A percentile compares a stretch with the other conserved stretches of the same genome.
These are phyloP conservation scores for Hypoxylon sp. DNA, from an alignment of 2,329 filamentous ascomycete genomes.

Conservation along the genomic window DNA sequence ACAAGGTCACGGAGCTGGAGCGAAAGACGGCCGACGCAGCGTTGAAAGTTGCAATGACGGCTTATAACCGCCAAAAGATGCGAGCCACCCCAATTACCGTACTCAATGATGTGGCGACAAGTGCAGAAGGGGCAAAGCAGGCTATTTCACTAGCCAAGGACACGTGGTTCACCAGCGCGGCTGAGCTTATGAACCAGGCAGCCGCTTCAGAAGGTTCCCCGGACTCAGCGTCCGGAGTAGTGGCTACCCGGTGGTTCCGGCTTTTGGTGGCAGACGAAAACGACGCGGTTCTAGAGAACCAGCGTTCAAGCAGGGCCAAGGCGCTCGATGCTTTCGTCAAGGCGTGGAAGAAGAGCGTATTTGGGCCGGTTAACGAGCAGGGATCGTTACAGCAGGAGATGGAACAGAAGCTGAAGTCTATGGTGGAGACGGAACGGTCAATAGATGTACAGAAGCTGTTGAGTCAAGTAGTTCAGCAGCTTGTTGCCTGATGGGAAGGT, in stretches of 20 bases:
- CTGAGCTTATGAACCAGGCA: constrained; percentile 64
- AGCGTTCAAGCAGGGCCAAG: constrained; percentile 64
- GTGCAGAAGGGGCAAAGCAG: constrained; percentile 54
- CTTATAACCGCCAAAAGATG: constrained; percentile 63
- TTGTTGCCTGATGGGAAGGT: constrained; percentile 16
- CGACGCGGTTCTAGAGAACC: constrained; percentile 66
- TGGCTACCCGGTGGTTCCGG: constrained; percentile 59
- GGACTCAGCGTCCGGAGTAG: constrained; percentile 14
- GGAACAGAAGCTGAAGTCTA: constrained; percentile 53
- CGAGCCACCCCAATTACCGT: constrained; percentile 56
- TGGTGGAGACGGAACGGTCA: constrained; percentile 61
- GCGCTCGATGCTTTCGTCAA: constrained; percentile 61
- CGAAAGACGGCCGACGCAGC: constrained; percentile 64
- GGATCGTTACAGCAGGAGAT: constrained; percentile 50
- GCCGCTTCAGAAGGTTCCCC: constrained; percentile 43
- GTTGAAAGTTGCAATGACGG: constrained; percentile 65
- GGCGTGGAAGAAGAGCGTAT: constrained; percentile 60
- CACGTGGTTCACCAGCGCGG: constrained; percentile 67
- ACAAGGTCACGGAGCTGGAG: constrained; percentile 59
- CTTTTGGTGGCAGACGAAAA: constrained; percentile 64
- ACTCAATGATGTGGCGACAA: constrained; percentile 58
- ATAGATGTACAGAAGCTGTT: constrained; percentile 63
- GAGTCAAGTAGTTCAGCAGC: constrained; percentile 54
- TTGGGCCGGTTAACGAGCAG: constrained; percentile 54
- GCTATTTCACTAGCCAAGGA: constrained; percentile 63